These are phyloP conservation scores for Coniochaeta prunicola DNA, from an alignment of 2,329 filamentous ascomycete genomes.

Conservation along the genomic window DNA sequence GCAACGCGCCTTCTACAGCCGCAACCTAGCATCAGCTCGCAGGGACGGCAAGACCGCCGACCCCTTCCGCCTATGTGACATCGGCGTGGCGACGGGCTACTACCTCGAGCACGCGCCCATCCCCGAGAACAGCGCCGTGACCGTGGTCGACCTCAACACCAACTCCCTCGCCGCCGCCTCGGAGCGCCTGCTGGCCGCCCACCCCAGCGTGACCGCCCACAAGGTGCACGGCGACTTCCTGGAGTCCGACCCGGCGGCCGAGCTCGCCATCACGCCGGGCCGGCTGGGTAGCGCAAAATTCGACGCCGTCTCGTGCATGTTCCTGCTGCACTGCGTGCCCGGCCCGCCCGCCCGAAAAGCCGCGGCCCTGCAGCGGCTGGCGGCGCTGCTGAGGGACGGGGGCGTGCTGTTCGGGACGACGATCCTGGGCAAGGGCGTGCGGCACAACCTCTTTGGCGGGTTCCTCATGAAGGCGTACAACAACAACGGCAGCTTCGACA, in stretches of 20 bases:
- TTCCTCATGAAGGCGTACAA: neutral
- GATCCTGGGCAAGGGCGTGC: neutral
- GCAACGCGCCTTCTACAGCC: neutral
- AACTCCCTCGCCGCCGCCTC: neutral
- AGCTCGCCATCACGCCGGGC: neutral
- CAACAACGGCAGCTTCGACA: neutral
- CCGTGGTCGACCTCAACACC: neutral
- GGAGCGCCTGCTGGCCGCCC: neutral
- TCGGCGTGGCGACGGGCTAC: slow-evolving; percentile 1
- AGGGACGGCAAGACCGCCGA: neutral
- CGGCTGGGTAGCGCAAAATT: neutral
- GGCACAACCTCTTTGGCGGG: neutral
- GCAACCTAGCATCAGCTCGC: neutral
- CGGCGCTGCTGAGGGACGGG: neutral
- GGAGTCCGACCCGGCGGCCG: neutral
- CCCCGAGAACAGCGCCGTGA: neutral
- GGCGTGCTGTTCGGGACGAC: neutral
- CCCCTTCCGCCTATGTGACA: neutral
- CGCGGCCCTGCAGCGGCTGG: neutral
- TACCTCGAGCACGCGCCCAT: neutral
- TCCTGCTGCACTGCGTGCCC: slow-evolving; percentile 2
- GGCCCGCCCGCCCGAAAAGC: neutral
- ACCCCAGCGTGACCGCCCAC: neutral
- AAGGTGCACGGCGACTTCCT: neutral
- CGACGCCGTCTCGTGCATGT: slow-evolving; percentile 1